These are phyloP conservation scores for Alternaria sp. DNA, from an alignment of 2,329 filamentous ascomycete species.

Conservation along the genomic window DNA sequence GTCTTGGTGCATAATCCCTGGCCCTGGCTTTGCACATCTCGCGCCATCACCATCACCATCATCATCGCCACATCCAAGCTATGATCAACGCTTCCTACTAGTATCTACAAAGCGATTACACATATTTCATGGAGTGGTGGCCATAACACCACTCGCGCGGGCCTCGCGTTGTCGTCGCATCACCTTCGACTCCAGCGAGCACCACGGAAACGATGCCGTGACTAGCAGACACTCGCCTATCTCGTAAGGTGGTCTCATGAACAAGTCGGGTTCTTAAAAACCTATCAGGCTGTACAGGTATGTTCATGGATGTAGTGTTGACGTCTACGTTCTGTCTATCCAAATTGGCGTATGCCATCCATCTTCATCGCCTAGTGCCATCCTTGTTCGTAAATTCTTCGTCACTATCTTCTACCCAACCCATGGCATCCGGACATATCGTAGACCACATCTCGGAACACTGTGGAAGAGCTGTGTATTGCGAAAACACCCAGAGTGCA, in stretches of 20 bases:
- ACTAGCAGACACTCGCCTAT: background rate
- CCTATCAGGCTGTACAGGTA: background rate
- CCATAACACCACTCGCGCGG: background rate
- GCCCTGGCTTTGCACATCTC: background rate
- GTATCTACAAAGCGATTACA: background rate
- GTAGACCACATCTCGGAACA: background rate
- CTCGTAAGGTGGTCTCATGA: background rate
- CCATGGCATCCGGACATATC: background rate
- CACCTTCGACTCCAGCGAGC: background rate
- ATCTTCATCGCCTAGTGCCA: background rate
- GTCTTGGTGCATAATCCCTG: background rate
- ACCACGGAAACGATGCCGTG: background rate
- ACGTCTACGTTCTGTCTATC: background rate
- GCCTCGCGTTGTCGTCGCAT: background rate
- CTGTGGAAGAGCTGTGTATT: background rate
- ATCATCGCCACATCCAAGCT: background rate
- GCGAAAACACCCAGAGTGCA: background rate
- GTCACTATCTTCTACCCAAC: background rate
- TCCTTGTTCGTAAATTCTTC: background rate
- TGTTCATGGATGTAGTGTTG: background rate
- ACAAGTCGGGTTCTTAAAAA: background rate
- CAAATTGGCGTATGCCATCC: background rate
- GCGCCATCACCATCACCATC: background rate
- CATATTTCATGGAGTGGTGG: background rate
- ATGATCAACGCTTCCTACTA: background rate